phyloP scores from a whole-genome alignment of 1,284 basidiomycete species.

The Coniophora puteana region DNA sequence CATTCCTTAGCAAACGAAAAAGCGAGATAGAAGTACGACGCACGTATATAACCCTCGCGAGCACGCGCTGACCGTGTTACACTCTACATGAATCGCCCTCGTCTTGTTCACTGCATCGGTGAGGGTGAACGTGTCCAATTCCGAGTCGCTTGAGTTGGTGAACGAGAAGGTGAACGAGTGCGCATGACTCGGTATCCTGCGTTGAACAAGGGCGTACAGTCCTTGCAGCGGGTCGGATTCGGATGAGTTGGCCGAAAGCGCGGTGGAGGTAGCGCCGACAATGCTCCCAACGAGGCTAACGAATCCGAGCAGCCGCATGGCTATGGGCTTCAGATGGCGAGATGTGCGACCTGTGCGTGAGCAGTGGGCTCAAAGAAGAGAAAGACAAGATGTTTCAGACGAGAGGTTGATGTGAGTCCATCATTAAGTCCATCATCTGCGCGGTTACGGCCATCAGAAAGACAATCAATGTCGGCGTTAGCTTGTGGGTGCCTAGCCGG shows the following conservation, averaged over 20 bases:
- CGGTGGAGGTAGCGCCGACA: no score
- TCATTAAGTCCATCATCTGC: no score
- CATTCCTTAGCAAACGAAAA: not conserved
- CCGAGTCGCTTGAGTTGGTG: conserved; percentile 1
- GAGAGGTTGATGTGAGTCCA: no score
- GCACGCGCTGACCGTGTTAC: conserved; percentile 22
- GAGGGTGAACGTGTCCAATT: conserved; percentile 21
- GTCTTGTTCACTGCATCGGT: conserved; percentile 11
- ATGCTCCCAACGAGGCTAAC: no score
- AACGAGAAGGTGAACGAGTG: conserved; percentile 19
- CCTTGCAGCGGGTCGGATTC: conserved; percentile 10
- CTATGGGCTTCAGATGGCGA: no score
- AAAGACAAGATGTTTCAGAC: no score
- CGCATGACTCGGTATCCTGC: conserved; percentile 21
- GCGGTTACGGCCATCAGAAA: no score
- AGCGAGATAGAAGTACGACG: not conserved
- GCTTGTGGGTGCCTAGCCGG: no score
- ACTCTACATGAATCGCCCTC: conserved; percentile 16
- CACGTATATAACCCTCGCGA: conserved; percentile 24
- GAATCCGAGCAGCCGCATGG: no score
- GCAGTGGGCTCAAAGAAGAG: no score
- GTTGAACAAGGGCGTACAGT: conserved; percentile 20
- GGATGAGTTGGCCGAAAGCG: not conserved
- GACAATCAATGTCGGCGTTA: no score
- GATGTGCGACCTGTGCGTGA: no score